phyloP scores from a whole-genome alignment of 1,284 basidiomycete species.

The Leccinum angustisporum region DNA sequence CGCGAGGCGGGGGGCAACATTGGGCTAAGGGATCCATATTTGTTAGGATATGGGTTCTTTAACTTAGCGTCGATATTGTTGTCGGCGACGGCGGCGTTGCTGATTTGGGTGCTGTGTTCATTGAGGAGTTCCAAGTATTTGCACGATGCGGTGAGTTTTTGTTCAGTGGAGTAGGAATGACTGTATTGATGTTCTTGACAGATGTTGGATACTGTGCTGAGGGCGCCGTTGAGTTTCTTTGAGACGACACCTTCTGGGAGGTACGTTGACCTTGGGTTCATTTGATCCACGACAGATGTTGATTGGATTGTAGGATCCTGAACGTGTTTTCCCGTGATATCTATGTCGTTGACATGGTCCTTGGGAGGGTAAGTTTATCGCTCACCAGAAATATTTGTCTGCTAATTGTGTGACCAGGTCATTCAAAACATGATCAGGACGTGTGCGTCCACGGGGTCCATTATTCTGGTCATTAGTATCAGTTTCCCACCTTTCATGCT shows the following conservation, averaged over 20 bases:
- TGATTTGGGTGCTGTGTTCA: conserved; percentile 81
- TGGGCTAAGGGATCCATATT: conserved; percentile 52
- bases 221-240: conserved; percentile 85
- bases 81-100: conserved; percentile 53
- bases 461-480: conserved; percentile 75
- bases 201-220: conserved; percentile 80
- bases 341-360: conserved; percentile 86
- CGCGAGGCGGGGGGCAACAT: conserved; percentile 56
- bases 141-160: conserved; percentile 66
- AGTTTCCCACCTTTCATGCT: conserved; percentile 85
- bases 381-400: neutral
- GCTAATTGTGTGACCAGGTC: conserved; percentile 39
- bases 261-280: conserved; percentile 37
- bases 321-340: conserved; percentile 93
- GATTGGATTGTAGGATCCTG: conserved; percentile 52
- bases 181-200: too few species aligned
- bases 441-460: conserved; percentile 61
- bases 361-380: conserved; percentile 54
- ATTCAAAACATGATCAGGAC: conserved; percentile 72
- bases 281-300: neutral
- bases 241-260: conserved; percentile 83
- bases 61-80: conserved; percentile 54
- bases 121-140: conserved; percentile 72
- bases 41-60: conserved; percentile 63
- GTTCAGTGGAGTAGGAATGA: neutral